phyloP scores from a whole-genome alignment of 1,284 basidiomycete genomes.

The Coniophora puteana region DNA sequence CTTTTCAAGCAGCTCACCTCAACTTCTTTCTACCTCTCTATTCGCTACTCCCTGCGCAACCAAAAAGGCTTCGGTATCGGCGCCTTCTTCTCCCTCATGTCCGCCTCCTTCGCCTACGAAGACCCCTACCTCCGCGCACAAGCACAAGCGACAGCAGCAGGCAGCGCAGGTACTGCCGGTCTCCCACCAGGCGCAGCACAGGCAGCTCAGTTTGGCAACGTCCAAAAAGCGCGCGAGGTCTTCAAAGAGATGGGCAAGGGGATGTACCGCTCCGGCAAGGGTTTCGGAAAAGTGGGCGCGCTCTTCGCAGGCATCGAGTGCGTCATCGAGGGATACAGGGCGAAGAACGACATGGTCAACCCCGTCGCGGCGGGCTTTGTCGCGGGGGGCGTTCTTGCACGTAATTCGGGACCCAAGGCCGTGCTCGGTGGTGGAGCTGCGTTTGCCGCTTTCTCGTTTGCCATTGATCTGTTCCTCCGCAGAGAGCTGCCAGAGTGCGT shows the following conservation, averaged over 20 bases:
- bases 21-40: too few species aligned
- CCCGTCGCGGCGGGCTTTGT: conserved; percentile 70
- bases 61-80: conserved; percentile 83
- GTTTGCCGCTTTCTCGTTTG: conserved; percentile 89
- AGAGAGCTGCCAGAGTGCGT: conserved; percentile 83
- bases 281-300: conserved; percentile 94
- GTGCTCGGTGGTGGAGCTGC: conserved; percentile 80
- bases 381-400: conserved; percentile 79
- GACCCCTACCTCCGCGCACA: conserved; percentile 82
- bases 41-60: conserved; percentile 8
- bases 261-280: conserved; percentile 89
- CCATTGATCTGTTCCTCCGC: conserved; percentile 83
- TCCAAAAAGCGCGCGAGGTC: conserved; percentile 81
- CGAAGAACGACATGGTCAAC: conserved; percentile 93
- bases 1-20: conserved; percentile 8
- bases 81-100: conserved; percentile 96
- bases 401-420: conserved; percentile 81
- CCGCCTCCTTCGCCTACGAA: conserved; percentile 91
- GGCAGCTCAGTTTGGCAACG: conserved; percentile 55
- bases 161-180: too few species aligned
- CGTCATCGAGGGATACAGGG: conserved; percentile 93
- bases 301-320: conserved; percentile 95
- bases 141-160: too few species aligned
- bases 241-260: conserved; percentile 94
- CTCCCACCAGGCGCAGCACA: too few species aligned